A percentile compares a stretch with the other conserved stretches of the same genome.
Conservation (phyloP, 202 grass and related monocot genomes). For the Panicum hallii region DNA sequence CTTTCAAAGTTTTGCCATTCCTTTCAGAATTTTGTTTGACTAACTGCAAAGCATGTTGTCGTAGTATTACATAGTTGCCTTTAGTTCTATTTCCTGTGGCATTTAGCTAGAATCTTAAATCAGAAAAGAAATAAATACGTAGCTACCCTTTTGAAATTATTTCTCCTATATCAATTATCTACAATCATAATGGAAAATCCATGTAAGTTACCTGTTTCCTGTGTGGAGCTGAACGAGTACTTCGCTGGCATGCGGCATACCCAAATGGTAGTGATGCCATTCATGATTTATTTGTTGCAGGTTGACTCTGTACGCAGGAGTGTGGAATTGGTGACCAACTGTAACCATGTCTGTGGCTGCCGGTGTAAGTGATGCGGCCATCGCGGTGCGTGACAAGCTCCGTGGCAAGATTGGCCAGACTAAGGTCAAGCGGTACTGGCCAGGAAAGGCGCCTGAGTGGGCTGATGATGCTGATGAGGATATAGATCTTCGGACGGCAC, state of each 20-base stretch:
- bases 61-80: too few species aligned
- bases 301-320: neutral
- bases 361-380: slow-evolving; percentile 81
- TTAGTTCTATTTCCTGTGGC: too few species aligned
- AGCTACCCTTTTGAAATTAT: neutral
- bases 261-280: neutral
- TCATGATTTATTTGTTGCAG: neutral
- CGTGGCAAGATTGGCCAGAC: slow-evolving; percentile 90
- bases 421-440: slow-evolving; percentile 93
- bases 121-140: neutral
- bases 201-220: too few species aligned
- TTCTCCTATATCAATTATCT: neutral
- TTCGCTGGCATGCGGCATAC: neutral
- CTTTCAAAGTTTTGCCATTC: too few species aligned
- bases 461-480: slow-evolving; percentile 54
- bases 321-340: neutral
- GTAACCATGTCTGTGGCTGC: slow-evolving; percentile 77
- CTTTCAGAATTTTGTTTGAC: too few species aligned
- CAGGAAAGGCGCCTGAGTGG: slow-evolving; percentile 80
- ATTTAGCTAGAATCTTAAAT: too few species aligned
- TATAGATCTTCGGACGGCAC: slow-evolving; percentile 41
- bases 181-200: neutral
- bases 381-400: slow-evolving; percentile 86
- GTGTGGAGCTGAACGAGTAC: neutral
- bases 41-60: too few species aligned